Evolutionary conservation across 805 yeast species (phyloP).

Genomic region (Teunomyces cretensis): DNA sequence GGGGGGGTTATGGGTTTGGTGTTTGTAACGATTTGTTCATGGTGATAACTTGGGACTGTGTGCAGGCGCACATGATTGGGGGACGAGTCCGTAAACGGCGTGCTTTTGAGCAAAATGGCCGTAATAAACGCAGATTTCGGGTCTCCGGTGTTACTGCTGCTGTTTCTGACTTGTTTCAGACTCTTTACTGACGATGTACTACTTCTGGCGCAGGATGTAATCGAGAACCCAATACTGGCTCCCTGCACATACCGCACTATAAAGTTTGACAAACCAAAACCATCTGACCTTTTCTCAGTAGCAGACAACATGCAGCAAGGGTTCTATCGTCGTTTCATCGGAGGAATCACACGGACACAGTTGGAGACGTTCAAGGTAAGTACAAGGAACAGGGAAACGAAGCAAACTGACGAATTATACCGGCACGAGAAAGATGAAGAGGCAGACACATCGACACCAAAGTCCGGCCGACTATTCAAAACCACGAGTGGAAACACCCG

Average conservation of each 20-base stretch:
- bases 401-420: neutral
- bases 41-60: too few relatives aligned
- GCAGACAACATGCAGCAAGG: constrained; percentile 9
- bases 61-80: too few relatives aligned
- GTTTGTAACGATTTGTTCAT: neutral
- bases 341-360: constrained; percentile 42
- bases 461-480: too few relatives aligned
- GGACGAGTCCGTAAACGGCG: too few relatives aligned
- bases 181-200: too few relatives aligned
- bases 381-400: constrained; percentile 7
- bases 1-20: neutral
- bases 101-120: too few relatives aligned
- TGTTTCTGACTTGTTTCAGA: too few relatives aligned
- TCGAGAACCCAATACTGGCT: too few relatives aligned
- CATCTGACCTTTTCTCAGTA: neutral
- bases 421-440: neutral
- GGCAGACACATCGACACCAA: neutral
- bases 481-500: too few relatives aligned
- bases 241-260: neutral
- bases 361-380: constrained; percentile 45
- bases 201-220: too few relatives aligned
- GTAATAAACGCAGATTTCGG: too few relatives aligned
- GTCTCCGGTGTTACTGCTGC: too few relatives aligned
- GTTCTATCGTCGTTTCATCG: constrained; percentile 30
- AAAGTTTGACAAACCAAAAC: neutral